Evolutionary conservation across 805 yeast species (phyloP), one percentile per base, ranked within the genome.

Genomic region (Schwanniomyces occidentalis): DNA sequence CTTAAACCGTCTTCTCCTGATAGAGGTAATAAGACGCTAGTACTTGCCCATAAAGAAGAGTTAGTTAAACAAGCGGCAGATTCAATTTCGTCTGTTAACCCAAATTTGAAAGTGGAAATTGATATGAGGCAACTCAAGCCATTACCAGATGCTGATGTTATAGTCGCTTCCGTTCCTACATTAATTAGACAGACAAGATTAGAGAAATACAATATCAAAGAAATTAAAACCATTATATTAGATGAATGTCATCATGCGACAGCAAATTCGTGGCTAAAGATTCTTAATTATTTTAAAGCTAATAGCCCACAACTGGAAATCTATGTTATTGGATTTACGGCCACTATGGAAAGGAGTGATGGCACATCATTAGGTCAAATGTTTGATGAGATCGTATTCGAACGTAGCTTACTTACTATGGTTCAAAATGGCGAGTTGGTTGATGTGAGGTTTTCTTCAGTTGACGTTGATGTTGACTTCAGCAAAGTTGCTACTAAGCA

Each of bases 191-290:
- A 48, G 23, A 45, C 59, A 0, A 55, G 93, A 29, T 58, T 86
- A 13, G 58, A 60, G 1, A 58, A 64, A 30, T 84, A 81, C 48
- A 57, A 75, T 35, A 82, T 90, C 0, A 31, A 35, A 2, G 75
- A 76, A n/a, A 82, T 73, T 61, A 83, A 86, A 51, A 68, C 89
- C 20, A 75, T 91, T 12, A 78, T 90, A 14, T 68, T 90, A 2
- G 98, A 90, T 59, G 98, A 90, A 55, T 95, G 96, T 25, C 98
- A 90, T 52, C 97, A 90, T 58, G 82, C 95, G 0, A 84, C 85
- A 1, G 88, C 96, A 0, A 52, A 56, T 10, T 70, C 89, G 1
- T 91, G 90, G 64, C 28, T 60, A 12, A 67, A 70, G 19, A 69
- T 89, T 1, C 54, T 87, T 34, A 54, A 65, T 3, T 69, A 85